Percentiles rank a stretch among this genome's conserved stretches.
These are phyloP conservation scores for Escallonia rubra DNA, from an alignment of 129 eudicot genomes.

Conservation along the genomic window DNA sequence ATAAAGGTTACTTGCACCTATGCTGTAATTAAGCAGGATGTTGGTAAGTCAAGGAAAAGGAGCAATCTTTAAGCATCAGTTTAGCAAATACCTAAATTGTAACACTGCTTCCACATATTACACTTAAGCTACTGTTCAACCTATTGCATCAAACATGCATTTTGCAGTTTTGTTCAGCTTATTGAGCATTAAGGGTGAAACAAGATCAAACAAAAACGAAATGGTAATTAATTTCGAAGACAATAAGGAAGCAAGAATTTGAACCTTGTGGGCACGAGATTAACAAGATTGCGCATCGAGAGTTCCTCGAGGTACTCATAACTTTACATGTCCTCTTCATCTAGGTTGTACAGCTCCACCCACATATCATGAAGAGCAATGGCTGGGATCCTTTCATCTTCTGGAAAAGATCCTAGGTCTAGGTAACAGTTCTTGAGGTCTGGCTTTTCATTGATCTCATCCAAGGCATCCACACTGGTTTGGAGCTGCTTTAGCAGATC, in stretches of 20 bases:
- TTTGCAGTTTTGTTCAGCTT: background rate
- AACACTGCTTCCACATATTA: background rate
- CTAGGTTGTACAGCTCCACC: conserved; percentile 27
- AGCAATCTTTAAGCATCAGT: background rate
- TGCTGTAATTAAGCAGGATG: conserved; percentile 17
- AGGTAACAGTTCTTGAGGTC: conserved; percentile 23
- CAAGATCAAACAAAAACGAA: background rate
- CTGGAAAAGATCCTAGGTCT: conserved; percentile 37
- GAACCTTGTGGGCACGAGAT: conserved; percentile 26
- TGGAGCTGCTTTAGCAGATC: conserved; percentile 20
- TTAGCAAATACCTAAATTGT: background rate
- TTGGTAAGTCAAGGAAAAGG: background rate
- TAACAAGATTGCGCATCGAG: conserved; percentile 20
- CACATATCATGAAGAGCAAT: conserved; percentile 29
- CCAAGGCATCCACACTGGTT: conserved; percentile 30
- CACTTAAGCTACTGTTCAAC: too few relatives aligned
- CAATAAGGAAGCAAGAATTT: background rate
- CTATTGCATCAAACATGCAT: background rate
- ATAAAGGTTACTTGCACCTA: conserved; percentile 9
- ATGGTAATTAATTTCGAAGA: too few relatives aligned
- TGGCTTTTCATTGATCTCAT: conserved; percentile 18
- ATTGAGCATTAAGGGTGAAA: background rate
- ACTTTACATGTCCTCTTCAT: conserved; percentile 23
- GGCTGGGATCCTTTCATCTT: conserved; percentile 31
- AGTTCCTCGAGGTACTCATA: conserved; percentile 18